Percentiles rank a stretch among this genome's conserved stretches.
Evolutionary conservation across 441 rosid genomes (phyloP).

Genomic region (Raphanus hybrid): DNA sequence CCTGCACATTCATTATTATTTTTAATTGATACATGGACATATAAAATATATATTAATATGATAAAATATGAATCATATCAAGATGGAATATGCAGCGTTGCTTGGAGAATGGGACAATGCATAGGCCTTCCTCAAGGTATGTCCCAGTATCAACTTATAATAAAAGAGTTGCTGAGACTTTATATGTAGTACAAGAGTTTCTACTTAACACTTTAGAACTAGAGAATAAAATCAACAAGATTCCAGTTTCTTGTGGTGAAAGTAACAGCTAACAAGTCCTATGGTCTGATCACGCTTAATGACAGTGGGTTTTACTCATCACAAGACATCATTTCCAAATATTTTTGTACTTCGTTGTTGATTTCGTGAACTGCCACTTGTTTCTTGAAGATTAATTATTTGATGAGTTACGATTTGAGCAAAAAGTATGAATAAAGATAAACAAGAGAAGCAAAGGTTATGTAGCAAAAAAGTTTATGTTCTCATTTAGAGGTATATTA

Average conservation of each 20-base stretch:
- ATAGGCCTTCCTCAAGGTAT: neutral
- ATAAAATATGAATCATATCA: neutral
- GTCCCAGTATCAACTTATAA: neutral
- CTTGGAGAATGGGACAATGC: neutral
- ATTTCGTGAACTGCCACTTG: neutral
- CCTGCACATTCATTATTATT: neutral
- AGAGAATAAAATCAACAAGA: neutral
- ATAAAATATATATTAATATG: neutral
- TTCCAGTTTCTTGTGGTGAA: neutral
- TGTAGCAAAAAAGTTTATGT: neutral
- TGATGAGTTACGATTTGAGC: neutral
- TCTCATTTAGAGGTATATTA: neutral
- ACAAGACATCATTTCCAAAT: neutral
- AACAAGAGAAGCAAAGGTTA: neutral
- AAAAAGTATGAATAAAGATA: neutral
- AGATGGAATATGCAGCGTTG: neutral
- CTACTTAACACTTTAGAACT: neutral
- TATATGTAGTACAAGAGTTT: too few species aligned
- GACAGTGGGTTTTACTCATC: neutral
- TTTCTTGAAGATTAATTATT: neutral
- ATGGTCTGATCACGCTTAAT: neutral
- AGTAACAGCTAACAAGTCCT: neutral
- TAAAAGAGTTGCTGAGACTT: too few species aligned
- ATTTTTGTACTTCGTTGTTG: neutral
- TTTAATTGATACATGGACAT: neutral